phyloP scores from a whole-genome alignment of 768 basidiomycete species.

The Boletus sensibilis region DNA sequence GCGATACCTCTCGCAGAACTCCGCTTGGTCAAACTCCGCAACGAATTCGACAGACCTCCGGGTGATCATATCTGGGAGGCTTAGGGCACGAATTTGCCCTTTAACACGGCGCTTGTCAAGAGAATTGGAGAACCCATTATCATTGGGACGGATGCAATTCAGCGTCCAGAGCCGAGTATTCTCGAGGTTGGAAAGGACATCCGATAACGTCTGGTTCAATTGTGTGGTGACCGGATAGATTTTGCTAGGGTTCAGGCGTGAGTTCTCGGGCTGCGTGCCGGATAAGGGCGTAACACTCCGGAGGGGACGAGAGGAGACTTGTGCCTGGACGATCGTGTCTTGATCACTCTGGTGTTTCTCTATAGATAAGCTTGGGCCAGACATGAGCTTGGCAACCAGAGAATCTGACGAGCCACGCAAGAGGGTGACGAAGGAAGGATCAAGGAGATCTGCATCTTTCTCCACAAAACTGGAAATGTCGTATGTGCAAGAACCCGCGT shows the following conservation, averaged over 20 bases:
- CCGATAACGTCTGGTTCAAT: conserved; percentile 51
- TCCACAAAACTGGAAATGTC: conserved; percentile 49
- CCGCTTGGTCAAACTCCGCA: conserved; percentile 46
- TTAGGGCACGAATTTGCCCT: conserved; percentile 51
- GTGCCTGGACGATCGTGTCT: conserved; percentile 59
- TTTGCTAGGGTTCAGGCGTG: conserved; percentile 48
- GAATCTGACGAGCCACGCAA: conserved; percentile 51
- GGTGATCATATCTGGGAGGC: conserved; percentile 53
- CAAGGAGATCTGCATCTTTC: conserved; percentile 51
- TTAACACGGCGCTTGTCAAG: conserved; percentile 65
- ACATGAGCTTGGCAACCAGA: conserved; percentile 59
- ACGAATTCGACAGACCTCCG: conserved; percentile 50
- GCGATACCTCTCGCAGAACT: conserved; percentile 54
- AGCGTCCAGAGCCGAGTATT: conserved; percentile 52
- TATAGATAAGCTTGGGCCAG: conserved; percentile 57
- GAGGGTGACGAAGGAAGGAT: conserved; percentile 54
- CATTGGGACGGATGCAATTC: conserved; percentile 62
- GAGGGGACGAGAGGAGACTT: conserved; percentile 58
- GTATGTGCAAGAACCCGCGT: conserved; percentile 53
- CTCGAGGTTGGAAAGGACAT: conserved; percentile 47
- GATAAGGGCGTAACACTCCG: conserved; percentile 45
- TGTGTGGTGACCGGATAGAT: conserved; percentile 61
- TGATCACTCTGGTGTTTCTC: conserved; percentile 60
- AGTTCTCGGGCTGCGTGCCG: conserved; percentile 31
- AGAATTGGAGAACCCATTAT: conserved; percentile 59